Evolutionary conservation across 192 early-diverging fungal genomes (phyloP).

Genomic region (Kappamyces sp.): DNA sequence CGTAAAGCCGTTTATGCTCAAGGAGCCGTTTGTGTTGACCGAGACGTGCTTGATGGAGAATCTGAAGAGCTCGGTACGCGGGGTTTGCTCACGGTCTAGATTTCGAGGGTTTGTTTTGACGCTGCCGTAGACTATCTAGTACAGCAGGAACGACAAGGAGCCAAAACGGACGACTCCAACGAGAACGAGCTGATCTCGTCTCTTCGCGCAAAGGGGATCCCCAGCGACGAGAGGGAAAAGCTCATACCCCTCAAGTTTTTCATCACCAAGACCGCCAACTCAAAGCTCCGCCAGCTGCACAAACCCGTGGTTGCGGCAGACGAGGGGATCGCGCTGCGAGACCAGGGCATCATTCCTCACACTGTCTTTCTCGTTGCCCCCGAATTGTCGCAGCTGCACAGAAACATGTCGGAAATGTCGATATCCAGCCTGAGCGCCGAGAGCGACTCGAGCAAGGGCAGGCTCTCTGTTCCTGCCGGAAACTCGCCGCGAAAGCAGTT

Average conservation of each 20-base stretch:
- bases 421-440: neutral
- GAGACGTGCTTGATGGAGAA: conserved; percentile 58
- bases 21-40: conserved; percentile 59
- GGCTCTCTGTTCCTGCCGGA: conserved; percentile 1
- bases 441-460: neutral
- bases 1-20: conserved; percentile 60
- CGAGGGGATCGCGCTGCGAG: conserved; percentile 4
- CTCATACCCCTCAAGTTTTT: conserved; percentile 67
- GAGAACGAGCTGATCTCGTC: conserved; percentile 28
- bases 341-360: conserved; percentile 12
- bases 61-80: conserved; percentile 60
- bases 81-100: conserved; percentile 23
- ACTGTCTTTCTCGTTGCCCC: conserved; percentile 19
- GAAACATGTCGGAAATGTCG: conserved; percentile 7
- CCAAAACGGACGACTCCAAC: neutral
- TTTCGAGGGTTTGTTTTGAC: conserved; percentile 2
- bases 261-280: conserved; percentile 65
- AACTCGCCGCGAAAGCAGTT: neutral
- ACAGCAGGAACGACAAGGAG: neutral
- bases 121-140: conserved; percentile 4
- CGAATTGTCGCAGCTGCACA: no score
- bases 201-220: conserved; percentile 64
- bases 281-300: conserved; percentile 33
- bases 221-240: conserved; percentile 69
- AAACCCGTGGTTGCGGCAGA: neutral